Base-by-base conservation (phyloP, 2,329 filamentous ascomycete genomes). In the Neopestalotiopsis sp. region DNA sequence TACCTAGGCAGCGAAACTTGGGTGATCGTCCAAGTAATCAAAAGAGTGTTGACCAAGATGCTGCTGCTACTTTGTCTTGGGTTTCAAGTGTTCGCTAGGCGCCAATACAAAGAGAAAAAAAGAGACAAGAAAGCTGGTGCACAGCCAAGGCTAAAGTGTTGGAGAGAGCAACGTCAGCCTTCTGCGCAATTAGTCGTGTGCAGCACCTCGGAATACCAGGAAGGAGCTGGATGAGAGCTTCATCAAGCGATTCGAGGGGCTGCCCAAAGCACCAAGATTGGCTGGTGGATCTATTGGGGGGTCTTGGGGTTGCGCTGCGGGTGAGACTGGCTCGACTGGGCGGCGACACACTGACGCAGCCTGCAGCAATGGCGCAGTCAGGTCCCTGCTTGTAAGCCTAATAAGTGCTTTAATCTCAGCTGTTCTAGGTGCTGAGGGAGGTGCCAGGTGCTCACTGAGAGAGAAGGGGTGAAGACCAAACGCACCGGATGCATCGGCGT, bases 81-180 rank as follows among this genome's bases (percentile, higher is more conserved):
- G 45, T 52, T 52, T 52, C 45, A 49, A 52, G 17, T 7, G 32
- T 14, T 59, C 28, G 13, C 34, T 62, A 17, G 32, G 30, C 59
- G 59, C n/a, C 59, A 20, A 38, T 32, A 62, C 28, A 20, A 62
- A 40, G 32, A 20, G n/a, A 30, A 20, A 62, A 30, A 59, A 24
- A 62, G 32, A 3, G 45, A 52, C 6, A 52, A 52, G 20, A 52
- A 20, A 49, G 42, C 42, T 49, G 24, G 34, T 10, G 45, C 45
- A 52, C 59, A 66, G 49, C 28, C 63, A 66, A 66, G 49, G n/a
- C 34, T 34, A 20, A 56, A 10, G 20, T 52, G 42, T 61, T 28
- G 59, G 52, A 38, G 32, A 28, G 38, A 58, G 67, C 67, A 65
- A 68, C 67, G 67, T 68, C 67, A 68, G 67, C 67, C 52, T 68